These are phyloP conservation scores for Eragrostis nindensis DNA, from an alignment of 176 grass and related monocot genomes.

Conservation along the genomic window DNA sequence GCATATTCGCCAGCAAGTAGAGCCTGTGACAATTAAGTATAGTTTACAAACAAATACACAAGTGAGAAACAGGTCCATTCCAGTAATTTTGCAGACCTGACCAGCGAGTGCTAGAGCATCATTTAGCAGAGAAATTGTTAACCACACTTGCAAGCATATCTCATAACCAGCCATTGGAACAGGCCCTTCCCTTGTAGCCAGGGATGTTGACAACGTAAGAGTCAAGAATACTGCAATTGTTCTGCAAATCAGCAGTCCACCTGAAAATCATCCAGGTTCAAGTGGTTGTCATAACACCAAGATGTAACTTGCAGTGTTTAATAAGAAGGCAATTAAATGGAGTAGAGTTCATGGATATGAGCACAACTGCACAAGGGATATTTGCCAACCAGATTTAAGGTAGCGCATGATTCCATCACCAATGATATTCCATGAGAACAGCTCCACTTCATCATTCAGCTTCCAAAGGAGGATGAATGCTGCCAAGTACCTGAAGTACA, in stretches of 20 bases:
- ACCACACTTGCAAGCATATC: slow-evolving; percentile 93
- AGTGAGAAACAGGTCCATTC: neutral
- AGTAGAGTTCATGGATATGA: slow-evolving; percentile 22
- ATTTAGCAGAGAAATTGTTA: slow-evolving; percentile 83
- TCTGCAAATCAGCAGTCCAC: slow-evolving; percentile 79
- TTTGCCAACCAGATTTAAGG: slow-evolving; percentile 78
- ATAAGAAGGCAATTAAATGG: neutral
- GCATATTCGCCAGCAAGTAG: slow-evolving; percentile 86
- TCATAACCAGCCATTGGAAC: slow-evolving; percentile 89
- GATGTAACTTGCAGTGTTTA: neutral
- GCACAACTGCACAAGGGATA: slow-evolving; percentile 30
- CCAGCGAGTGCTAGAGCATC: slow-evolving; percentile 92
- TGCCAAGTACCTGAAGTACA: slow-evolving; percentile 77
- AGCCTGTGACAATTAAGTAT: slow-evolving; percentile 50
- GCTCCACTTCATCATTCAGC: slow-evolving; percentile 71
- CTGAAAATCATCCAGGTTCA: slow-evolving; percentile 48
- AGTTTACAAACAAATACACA: slow-evolving; percentile 32
- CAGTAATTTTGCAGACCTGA: slow-evolving; percentile 61
- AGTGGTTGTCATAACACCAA: slow-evolving; percentile 20
- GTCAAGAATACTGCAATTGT: slow-evolving; percentile 78
- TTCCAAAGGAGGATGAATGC: slow-evolving; percentile 85
- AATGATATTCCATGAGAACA: slow-evolving; percentile 62
- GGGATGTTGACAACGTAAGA: slow-evolving; percentile 73
- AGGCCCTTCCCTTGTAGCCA: slow-evolving; percentile 81
- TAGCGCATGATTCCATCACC: slow-evolving; percentile 60